These are phyloP conservation scores for Verticillium tricorpus DNA, from an alignment of 2,329 filamentous ascomycete species.

Conservation along the genomic window DNA sequence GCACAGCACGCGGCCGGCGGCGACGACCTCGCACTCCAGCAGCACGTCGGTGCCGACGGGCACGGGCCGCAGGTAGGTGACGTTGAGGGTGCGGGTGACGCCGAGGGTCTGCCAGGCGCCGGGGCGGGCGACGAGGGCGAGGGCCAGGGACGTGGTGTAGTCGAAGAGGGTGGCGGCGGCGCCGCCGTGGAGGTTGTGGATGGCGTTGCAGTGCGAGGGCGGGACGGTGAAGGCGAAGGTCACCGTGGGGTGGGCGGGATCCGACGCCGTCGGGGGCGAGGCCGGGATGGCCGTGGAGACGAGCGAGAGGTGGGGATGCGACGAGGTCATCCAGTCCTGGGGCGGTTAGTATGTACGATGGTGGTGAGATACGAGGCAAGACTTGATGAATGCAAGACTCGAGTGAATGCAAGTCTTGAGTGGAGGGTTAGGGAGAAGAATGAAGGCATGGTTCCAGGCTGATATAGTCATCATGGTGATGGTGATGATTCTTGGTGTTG, in stretches of 20 bases:
- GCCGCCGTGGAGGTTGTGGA: slow-evolving; percentile 56
- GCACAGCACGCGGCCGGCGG: slow-evolving; percentile 50
- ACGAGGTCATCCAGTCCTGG: slow-evolving; percentile 1
- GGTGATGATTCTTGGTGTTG: not conserved
- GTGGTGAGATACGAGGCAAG: not conserved
- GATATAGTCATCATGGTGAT: not conserved
- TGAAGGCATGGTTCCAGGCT: not conserved
- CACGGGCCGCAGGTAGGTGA: slow-evolving; percentile 63
- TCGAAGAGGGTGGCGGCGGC: slow-evolving; percentile 66
- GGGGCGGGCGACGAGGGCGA: slow-evolving; percentile 50
- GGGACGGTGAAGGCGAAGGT: slow-evolving; percentile 47
- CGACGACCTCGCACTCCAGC: slow-evolving; percentile 53
- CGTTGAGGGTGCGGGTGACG: slow-evolving; percentile 60
- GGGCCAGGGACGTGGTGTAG: slow-evolving; percentile 54
- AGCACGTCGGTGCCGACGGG: slow-evolving; percentile 45
- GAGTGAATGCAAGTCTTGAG: too few species aligned
- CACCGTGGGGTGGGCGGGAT: slow-evolving; percentile 11
- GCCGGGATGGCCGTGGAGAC: not conserved
- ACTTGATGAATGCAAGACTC: too few species aligned
- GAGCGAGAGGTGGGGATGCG: not conserved
- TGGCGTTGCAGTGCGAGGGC: slow-evolving; percentile 46
- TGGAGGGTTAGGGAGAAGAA: not conserved
- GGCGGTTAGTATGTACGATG: not conserved
- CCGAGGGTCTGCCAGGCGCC: slow-evolving; percentile 60
- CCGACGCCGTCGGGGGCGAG: not conserved